These are phyloP conservation scores for Forsythia viridissima DNA, from an alignment of 257 asterid species.

Conservation along the genomic window DNA sequence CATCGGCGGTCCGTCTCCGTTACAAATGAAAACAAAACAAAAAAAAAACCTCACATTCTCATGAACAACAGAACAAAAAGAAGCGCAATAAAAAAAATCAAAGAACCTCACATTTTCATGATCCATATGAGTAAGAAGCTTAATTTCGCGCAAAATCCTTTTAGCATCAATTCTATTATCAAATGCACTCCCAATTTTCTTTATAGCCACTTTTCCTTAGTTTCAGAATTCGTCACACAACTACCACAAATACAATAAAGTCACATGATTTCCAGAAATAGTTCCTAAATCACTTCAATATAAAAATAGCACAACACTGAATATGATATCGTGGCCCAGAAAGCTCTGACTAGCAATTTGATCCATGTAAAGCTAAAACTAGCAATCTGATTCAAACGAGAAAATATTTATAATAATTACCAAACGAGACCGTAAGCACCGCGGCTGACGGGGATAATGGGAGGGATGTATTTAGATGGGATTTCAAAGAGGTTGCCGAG, in stretches of 20 bases:
- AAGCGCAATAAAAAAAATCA: not conserved
- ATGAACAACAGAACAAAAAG: too few species aligned
- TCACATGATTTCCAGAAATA: not conserved
- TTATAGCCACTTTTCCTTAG: constrained; percentile 76
- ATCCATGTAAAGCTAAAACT: not conserved
- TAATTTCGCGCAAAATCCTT: constrained; percentile 80
- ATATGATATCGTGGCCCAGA: too few species aligned
- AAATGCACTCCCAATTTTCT: constrained; percentile 84
- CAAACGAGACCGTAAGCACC: constrained; percentile 94
- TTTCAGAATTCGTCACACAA: constrained; percentile 66
- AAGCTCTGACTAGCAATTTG: too few species aligned
- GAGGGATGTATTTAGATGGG: constrained; percentile 73
- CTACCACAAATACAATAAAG: constrained; percentile 32
- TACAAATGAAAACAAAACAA: too few species aligned
- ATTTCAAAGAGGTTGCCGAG: constrained; percentile 72
- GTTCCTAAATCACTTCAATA: not conserved
- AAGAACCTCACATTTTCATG: constrained; percentile 66
- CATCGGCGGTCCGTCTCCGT: too few species aligned
- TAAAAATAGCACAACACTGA: too few species aligned
- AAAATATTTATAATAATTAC: constrained; percentile 23
- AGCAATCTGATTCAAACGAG: not conserved
- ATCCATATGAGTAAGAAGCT: constrained; percentile 90
- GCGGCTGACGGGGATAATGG: constrained; percentile 81
- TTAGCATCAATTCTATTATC: constrained; percentile 86
- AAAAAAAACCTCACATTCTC: too few species aligned